phyloP scores from a whole-genome alignment of 495 filamentous ascomycete species.

The Polyplosphaeria fusca region DNA sequence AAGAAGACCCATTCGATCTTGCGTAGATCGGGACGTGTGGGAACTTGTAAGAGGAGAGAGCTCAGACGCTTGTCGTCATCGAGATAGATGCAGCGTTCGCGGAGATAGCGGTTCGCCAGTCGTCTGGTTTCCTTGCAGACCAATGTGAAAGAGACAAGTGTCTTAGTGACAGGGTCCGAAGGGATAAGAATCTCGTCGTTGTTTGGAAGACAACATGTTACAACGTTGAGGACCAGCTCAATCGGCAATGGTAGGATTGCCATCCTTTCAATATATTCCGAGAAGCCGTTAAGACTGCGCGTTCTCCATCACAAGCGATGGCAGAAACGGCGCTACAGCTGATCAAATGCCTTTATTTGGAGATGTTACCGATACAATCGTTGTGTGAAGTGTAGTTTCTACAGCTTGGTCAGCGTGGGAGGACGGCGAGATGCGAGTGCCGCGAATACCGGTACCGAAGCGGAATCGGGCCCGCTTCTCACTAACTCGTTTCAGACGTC shows the following conservation, averaged over 20 bases:
- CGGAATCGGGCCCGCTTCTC: too few species aligned
- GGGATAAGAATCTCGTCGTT: constrained; percentile 4
- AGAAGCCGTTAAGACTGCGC: too few species aligned
- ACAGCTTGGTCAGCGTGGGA: too few species aligned
- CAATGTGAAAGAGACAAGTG: constrained; percentile 18
- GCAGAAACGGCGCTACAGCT: too few species aligned
- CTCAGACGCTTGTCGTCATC: constrained; percentile 1
- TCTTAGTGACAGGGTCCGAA: constrained; percentile 14
- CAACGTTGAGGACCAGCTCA: constrained; percentile 21
- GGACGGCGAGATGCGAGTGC: too few species aligned
- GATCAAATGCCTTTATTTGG: too few species aligned
- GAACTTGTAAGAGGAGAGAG: constrained; percentile 7
- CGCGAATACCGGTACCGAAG: too few species aligned
- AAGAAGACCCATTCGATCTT: constrained; percentile 7
- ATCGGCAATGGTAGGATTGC: constrained; percentile 18
- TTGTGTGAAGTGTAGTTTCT: too few species aligned
- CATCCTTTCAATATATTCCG: too few species aligned
- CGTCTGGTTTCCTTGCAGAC: constrained; percentile 21
- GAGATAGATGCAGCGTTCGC: constrained; percentile 19
- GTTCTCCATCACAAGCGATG: too few species aligned
- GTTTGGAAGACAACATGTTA: constrained; percentile 6
- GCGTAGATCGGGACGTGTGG: constrained; percentile 6
- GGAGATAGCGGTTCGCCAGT: constrained; percentile 11
- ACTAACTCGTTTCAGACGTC: too few species aligned
- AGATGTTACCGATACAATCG: too few species aligned